Evolutionary conservation across 2,329 filamentous ascomycete species (phyloP).

Genomic region (Aspergillus bombycis): DNA sequence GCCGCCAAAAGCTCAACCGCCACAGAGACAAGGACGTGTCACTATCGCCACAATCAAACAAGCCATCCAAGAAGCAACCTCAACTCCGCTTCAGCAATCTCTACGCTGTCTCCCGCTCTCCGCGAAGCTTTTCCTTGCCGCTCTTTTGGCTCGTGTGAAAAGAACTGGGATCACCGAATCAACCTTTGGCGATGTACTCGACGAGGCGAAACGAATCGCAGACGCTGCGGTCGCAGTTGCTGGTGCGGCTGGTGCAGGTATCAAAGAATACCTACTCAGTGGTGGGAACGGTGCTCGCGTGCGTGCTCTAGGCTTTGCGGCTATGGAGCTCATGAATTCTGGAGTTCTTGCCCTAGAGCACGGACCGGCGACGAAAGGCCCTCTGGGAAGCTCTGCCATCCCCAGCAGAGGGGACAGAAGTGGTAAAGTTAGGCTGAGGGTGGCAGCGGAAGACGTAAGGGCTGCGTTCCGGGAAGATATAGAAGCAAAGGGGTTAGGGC

Average conservation of each 20-base stretch:
- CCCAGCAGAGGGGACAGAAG: constrained; percentile 76
- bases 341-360: constrained; percentile 82
- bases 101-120: constrained; percentile 79
- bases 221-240: constrained; percentile 45
- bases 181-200: constrained; percentile 83
- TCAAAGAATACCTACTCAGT: constrained; percentile 63
- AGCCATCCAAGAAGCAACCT: constrained; percentile 93
- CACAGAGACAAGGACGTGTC: constrained; percentile 58
- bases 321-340: constrained; percentile 81
- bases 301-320: constrained; percentile 69
- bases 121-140: constrained; percentile 82
- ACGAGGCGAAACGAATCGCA: constrained; percentile 75
- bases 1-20: constrained; percentile 11
- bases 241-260: constrained; percentile 59
- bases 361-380: constrained; percentile 30
- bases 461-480: constrained; percentile 85
- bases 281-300: constrained; percentile 51
- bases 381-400: constrained; percentile 45
- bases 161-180: constrained; percentile 86
- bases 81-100: constrained; percentile 87
- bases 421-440: constrained; percentile 80
- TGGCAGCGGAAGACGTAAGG: constrained; percentile 89
- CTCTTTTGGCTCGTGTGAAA: constrained; percentile 75
- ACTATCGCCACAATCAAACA: constrained; percentile 92
- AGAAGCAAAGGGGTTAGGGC: constrained; percentile 79